These are phyloP conservation scores for Tulasnella sp. DNA, from an alignment of 768 basidiomycete genomes.

Conservation along the genomic window DNA sequence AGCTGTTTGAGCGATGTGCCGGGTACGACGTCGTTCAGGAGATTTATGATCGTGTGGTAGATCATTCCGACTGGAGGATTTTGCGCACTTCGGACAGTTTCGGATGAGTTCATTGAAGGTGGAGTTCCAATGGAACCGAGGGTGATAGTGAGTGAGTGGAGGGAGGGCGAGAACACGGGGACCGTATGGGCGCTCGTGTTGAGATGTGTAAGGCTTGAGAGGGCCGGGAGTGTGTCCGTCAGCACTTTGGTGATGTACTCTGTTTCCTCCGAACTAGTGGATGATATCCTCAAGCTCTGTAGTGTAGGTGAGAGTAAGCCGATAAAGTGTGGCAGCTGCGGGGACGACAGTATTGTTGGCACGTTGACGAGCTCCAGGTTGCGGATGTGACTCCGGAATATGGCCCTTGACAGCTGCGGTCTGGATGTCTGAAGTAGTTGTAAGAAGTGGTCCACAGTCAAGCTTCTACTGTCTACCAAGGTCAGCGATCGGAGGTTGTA, in stretches of 20 bases:
- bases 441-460: neutral
- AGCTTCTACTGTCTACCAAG: neutral
- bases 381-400: neutral
- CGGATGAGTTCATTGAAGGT: neutral
- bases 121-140: neutral
- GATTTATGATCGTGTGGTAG: conserved; percentile 7
- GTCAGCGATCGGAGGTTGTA: neutral
- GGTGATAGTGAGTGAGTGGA: neutral
- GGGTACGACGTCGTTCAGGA: neutral
- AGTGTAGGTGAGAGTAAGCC: neutral
- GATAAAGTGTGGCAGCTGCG: neutral
- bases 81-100: neutral
- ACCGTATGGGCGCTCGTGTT: neutral
- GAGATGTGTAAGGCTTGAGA: neutral
- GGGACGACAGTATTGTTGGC: neutral
- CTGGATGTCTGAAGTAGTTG: neutral
- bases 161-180: neutral
- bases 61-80: conserved; percentile 7
- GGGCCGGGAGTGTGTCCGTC: neutral
- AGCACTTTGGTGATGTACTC: neutral
- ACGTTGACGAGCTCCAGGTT: conserved; percentile 1
- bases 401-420: neutral
- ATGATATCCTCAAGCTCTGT: neutral
- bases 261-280: neutral
- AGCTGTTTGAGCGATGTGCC: conserved; percentile 4